Percentiles rank a stretch among this genome's conserved stretches.
Evolutionary conservation across 176 grass and related monocot genomes (phyloP).

Genomic region (Raddia guianensis): DNA sequence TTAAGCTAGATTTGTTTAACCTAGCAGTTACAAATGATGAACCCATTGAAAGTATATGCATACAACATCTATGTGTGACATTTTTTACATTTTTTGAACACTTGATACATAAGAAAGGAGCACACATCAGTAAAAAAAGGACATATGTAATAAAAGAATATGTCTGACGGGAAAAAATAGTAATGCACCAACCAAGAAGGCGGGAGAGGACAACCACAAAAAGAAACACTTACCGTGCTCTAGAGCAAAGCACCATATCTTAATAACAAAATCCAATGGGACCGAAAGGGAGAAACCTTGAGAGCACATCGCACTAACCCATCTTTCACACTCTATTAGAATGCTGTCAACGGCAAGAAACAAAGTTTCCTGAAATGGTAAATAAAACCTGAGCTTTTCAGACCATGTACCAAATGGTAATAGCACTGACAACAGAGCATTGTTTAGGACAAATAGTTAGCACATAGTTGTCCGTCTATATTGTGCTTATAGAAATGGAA

Average conservation of each 20-base stretch:
- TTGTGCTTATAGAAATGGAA: neutral
- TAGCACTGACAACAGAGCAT: neutral
- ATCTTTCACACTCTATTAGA: constrained; percentile 57
- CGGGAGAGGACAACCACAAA: neutral
- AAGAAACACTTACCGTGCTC: constrained; percentile 41
- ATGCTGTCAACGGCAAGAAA: constrained; percentile 68
- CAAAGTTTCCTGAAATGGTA: constrained; percentile 52
- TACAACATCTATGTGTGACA: too few species aligned
- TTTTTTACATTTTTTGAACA: too few species aligned
- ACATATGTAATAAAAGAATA: too few species aligned
- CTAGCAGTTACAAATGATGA: too few species aligned
- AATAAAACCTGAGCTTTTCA: neutral
- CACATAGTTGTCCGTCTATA: too few species aligned
- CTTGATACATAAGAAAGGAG: too few species aligned
- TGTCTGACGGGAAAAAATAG: too few species aligned
- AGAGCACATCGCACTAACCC: constrained; percentile 44
- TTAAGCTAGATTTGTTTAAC: too few species aligned
- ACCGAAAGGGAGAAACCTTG: neutral
- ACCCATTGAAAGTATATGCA: too few species aligned
- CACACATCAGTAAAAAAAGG: too few species aligned
- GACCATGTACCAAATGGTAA: neutral
- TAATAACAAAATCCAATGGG: constrained; percentile 43
- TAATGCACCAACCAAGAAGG: neutral
- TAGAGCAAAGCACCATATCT: constrained; percentile 46
- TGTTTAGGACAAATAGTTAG: too few species aligned